Conservation (phyloP, 148 eudicot species). For the Talinum fruticosum region DNA sequence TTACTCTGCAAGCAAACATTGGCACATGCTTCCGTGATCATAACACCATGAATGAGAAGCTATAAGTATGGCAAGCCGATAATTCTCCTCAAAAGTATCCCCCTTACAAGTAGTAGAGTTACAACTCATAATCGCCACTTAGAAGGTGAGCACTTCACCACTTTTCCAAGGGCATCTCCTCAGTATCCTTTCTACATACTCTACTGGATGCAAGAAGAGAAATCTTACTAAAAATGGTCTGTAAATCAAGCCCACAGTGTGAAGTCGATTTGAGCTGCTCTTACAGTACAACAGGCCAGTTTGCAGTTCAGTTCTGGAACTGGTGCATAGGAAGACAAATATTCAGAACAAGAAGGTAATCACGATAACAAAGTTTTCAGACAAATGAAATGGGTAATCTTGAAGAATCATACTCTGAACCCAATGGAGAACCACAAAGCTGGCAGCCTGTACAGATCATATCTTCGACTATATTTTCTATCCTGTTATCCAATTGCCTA, state of each 20-base stretch:
- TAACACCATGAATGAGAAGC: too few species aligned
- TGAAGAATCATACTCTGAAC: constrained; percentile 26
- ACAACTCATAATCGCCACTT: too few species aligned
- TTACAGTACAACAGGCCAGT: constrained; percentile 46
- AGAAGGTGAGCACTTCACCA: too few species aligned
- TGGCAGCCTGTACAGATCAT: constrained; percentile 76
- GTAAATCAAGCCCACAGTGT: constrained; percentile 50
- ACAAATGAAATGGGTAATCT: background rate
- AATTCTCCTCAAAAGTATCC: too few species aligned
- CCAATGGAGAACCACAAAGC: constrained; percentile 55
- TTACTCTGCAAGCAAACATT: too few species aligned
- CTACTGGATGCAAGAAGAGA: background rate
- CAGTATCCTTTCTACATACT: background rate
- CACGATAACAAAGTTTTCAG: background rate
- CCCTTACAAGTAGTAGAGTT: too few species aligned
- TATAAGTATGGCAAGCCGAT: too few species aligned
- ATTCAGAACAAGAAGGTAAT: background rate
- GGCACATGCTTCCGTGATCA: too few species aligned
- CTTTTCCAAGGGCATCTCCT: background rate
- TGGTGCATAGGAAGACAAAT: constrained; percentile 24
- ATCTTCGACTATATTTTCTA: constrained; percentile 51
- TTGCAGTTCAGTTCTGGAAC: constrained; percentile 37
- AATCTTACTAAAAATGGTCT: constrained; percentile 76
- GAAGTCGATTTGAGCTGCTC: constrained; percentile 59
- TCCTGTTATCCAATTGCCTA: constrained; percentile 35